Evolutionary conservation across 164 flowering plant genomes (phyloP).

Genomic region (Liriodendron chinense): DNA sequence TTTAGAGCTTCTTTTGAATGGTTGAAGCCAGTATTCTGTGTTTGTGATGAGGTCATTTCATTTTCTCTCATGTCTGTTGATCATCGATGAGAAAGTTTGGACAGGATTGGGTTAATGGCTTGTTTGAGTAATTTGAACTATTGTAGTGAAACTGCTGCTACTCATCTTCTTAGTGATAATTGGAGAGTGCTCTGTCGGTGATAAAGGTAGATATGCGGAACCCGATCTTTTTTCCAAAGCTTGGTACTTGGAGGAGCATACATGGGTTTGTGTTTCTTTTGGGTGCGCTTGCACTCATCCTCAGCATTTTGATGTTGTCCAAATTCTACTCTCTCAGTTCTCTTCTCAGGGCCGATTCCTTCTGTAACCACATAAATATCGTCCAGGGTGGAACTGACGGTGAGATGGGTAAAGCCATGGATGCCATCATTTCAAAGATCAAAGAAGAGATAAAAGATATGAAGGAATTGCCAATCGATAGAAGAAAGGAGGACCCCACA

Average conservation of each 20-base stretch:
- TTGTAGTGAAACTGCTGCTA: not conserved
- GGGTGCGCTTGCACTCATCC: slow-evolving; percentile 33
- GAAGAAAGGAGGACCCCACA: not conserved
- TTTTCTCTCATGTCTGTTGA: not conserved
- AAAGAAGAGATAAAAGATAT: slow-evolving; percentile 35
- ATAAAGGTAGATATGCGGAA: slow-evolving; percentile 16
- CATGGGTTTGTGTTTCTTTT: slow-evolving; percentile 31
- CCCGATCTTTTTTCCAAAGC: slow-evolving; percentile 18
- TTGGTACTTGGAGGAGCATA: slow-evolving; percentile 30
- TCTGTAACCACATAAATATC: slow-evolving; percentile 19
- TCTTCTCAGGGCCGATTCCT: slow-evolving; percentile 27
- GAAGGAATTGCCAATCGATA: slow-evolving; percentile 10
- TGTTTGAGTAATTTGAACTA: not conserved
- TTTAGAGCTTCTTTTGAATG: not conserved
- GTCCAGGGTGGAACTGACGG: not conserved
- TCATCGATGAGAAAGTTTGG: not conserved
- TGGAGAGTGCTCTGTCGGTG: not conserved
- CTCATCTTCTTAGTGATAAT: not conserved
- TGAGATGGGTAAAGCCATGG: slow-evolving; percentile 19
- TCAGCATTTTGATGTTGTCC: slow-evolving; percentile 39
- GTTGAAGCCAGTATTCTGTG: not conserved
- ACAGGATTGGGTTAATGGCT: not conserved
- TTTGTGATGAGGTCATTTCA: not conserved
- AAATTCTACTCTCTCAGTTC: slow-evolving; percentile 43
- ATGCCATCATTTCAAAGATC: slow-evolving; percentile 40